A percentile compares a stretch with the other conserved stretches of the same genome.
Conservation (phyloP, 2,329 filamentous ascomycete species). For the Arthrobotrys sinensis region DNA sequence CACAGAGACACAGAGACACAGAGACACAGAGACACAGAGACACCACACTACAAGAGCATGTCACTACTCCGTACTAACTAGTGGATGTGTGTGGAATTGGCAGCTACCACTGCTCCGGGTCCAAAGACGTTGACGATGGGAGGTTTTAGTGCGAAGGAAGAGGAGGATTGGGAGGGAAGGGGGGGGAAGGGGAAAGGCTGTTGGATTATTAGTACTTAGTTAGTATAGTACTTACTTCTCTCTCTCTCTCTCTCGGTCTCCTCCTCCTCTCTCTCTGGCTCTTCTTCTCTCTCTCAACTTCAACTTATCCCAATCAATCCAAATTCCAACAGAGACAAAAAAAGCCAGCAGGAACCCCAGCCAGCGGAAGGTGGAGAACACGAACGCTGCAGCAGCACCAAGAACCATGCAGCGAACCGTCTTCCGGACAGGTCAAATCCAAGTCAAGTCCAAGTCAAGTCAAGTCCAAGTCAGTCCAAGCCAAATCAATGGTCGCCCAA, state of each 20-base stretch:
- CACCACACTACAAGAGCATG: too few relatives aligned
- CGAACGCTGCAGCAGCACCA: conserved; percentile 4
- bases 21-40: too few relatives aligned
- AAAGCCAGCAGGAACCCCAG: neutral
- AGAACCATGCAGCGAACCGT: conserved; percentile 30
- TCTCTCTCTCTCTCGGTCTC: neutral
- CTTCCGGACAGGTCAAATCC: conserved; percentile 14
- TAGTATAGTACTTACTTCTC: too few relatives aligned
- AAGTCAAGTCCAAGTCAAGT: neutral
- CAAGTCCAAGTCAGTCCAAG: neutral
- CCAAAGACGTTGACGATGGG: conserved; percentile 9
- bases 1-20: neutral
- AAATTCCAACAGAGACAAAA: conserved; percentile 19
- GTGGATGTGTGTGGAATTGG: neutral
- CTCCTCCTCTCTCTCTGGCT: neutral
- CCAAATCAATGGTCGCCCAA: neutral
- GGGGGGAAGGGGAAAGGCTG: conserved; percentile 1
- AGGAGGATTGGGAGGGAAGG: neutral
- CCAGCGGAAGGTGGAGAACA: conserved; percentile 31
- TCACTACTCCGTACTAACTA: too few relatives aligned
- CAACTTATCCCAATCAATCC: conserved; percentile 15
- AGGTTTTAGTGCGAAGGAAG: conserved; percentile 12
- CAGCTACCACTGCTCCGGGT: conserved; percentile 1
- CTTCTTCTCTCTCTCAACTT: neutral
- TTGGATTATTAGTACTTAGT: too few relatives aligned